phyloP scores from a whole-genome alignment of 805 yeast genomes.

The Isabelozyma pseudorhagii region DNA sequence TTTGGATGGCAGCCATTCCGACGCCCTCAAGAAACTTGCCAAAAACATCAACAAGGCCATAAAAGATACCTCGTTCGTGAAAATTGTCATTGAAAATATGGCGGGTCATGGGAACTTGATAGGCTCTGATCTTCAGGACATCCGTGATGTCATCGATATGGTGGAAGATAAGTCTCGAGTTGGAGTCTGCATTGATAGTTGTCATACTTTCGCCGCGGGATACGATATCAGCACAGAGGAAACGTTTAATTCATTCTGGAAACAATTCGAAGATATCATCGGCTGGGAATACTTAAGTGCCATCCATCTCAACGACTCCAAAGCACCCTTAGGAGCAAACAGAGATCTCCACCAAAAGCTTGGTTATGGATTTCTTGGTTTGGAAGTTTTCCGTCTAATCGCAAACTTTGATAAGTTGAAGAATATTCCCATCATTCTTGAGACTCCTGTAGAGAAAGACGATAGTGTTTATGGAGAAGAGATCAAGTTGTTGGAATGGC shows the following conservation, averaged over 20 bases:
- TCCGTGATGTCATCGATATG: conserved; percentile 67
- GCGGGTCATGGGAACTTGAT: conserved; percentile 94
- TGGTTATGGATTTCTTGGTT: conserved; percentile 86
- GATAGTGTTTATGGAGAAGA: conserved; percentile 74
- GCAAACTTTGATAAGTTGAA: conserved; percentile 65
- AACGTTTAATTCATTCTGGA: conserved; percentile 66
- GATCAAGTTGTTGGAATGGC: conserved; percentile 78
- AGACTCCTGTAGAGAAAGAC: conserved; percentile 75
- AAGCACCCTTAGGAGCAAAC: conserved; percentile 87
- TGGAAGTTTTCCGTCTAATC: conserved; percentile 76
- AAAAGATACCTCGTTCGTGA: conserved; percentile 69
- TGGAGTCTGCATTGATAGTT: conserved; percentile 96
- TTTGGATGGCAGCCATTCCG: conserved; percentile 60
- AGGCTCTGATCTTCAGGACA: conserved; percentile 77
- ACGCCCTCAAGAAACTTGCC: conserved; percentile 70
- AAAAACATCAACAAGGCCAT: conserved; percentile 77
- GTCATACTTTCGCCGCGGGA: conserved; percentile 96
- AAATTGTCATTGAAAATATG: conserved; percentile 92
- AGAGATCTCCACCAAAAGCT: conserved; percentile 88
- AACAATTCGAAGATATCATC: conserved; percentile 64
- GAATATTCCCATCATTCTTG: conserved; percentile 76
- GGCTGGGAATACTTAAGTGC: conserved; percentile 77
- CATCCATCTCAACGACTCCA: conserved; percentile 90
- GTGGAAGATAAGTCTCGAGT: conserved; percentile 79
- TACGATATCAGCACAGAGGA: conserved; percentile 72